Conservation (phyloP, 2,329 filamentous ascomycete genomes). For the Trichoderma brevicompactum region DNA sequence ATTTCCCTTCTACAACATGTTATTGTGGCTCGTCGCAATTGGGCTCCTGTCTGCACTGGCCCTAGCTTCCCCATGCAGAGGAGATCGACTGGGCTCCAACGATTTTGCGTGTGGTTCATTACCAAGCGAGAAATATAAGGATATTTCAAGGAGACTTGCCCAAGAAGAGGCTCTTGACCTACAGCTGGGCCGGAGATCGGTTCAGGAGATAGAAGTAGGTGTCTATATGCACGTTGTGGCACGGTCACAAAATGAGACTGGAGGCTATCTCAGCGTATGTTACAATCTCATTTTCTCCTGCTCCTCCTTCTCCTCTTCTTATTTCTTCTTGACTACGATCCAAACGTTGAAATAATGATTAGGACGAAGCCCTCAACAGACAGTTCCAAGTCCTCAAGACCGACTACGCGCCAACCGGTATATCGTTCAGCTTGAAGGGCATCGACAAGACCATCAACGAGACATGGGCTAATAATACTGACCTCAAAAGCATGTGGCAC, state of each 20-base stretch:
- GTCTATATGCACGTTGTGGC: constrained; percentile 27
- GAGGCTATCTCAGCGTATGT: constrained; percentile 8
- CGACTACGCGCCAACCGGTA: constrained; percentile 47
- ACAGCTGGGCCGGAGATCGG: background rate
- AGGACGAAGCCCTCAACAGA: constrained; percentile 32
- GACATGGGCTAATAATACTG: constrained; percentile 48
- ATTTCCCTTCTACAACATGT: background rate
- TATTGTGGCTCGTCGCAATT: background rate
- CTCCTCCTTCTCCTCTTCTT: background rate
- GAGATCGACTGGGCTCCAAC: background rate
- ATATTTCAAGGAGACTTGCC: constrained; percentile 5
- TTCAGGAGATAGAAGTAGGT: constrained; percentile 3
- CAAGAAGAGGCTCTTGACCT: background rate
- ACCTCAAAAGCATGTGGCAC: constrained; percentile 44
- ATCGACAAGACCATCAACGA: constrained; percentile 51
- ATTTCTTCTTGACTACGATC: background rate
- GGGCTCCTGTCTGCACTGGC: background rate
- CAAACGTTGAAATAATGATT: background rate
- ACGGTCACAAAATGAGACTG: background rate
- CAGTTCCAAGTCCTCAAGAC: constrained; percentile 51
- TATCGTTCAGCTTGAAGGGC: constrained; percentile 49
- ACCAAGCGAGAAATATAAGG: background rate
- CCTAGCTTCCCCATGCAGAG: background rate
- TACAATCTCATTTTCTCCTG: background rate
- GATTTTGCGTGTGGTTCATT: constrained; percentile 3